Base-by-base conservation (phyloP, 495 filamentous ascomycete species). In the Penicillium cataractarum region DNA sequence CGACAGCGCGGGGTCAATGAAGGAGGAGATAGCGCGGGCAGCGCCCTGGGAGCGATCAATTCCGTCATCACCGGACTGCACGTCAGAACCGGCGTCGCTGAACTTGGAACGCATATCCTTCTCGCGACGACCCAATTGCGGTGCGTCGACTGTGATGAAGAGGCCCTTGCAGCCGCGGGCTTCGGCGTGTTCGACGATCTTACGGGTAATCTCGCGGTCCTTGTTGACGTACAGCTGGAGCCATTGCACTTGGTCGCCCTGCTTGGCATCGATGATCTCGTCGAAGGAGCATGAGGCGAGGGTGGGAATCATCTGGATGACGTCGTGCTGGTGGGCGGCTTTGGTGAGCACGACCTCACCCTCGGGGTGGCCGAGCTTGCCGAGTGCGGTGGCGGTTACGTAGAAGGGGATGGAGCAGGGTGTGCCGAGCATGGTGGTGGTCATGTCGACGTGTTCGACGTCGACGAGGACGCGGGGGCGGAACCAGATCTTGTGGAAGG, bases 181-280 rank as follows among this genome's bases (percentile, higher is more conserved):
- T 76, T 98, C 96, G 65, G 96, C 96, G 74, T 97, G 92, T 75
- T 91, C 71, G 24, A 99, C 89, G 68, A 99, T 98, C 60, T 86
- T 83, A 77, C 92, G 84, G 26, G 95, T 99, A 72, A 98, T 93
- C 46, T 82, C 86, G 54, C 96, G 89, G 80, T 99, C 89, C 73
- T 97, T 94, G 84, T 99, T 99, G 58, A 99, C 95, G 80, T 99
- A 99, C 0, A 99, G 84, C 76, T 99, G 95, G 52, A 99, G 80
- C 96, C 96, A 98, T 76, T 97, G 95, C 1, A 92, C 87, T 71
- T 98, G 95, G 59, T 88, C 89, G 12, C 84, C 90, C 63, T 85
- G 79, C 40, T 83, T 84, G 31, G 93, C 95, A 71, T 97, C 96
- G 63, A 94, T 79, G 56, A 99, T 96, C 76, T 99, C 96, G 77